phyloP scores from a whole-genome alignment of 2,329 filamentous ascomycete species.

The Nemania abortiva region DNA sequence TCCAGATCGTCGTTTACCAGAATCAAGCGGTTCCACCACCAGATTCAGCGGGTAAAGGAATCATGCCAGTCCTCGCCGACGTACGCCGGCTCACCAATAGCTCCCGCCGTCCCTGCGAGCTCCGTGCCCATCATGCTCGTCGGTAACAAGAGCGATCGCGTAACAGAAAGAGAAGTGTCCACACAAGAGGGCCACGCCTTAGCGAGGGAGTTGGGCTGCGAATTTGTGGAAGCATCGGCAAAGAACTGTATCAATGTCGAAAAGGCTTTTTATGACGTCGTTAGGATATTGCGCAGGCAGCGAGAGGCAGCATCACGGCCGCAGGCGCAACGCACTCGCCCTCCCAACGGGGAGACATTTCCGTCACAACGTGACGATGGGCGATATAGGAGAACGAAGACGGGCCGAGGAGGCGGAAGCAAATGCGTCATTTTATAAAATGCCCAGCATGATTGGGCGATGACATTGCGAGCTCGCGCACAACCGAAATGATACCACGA shows the following conservation, averaged over 20 bases:
- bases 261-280: conserved; percentile 98
- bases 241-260: conserved; percentile 99
- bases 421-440: conserved; percentile 60
- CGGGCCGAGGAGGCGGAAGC: conserved; percentile 51
- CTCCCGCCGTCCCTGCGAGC: conserved; percentile 68
- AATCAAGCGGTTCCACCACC: conserved; percentile 95
- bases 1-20: conserved; percentile 94
- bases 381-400: conserved; percentile 47
- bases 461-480: conserved; percentile 40
- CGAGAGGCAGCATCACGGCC: conserved; percentile 68
- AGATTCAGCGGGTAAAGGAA: conserved; percentile 97
- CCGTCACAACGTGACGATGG: conserved; percentile 38
- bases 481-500: conserved; percentile 44
- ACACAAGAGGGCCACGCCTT: conserved; percentile 95
- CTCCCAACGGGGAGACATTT: conserved; percentile 45
- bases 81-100: conserved; percentile 79
- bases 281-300: conserved; percentile 88
- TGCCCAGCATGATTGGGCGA: conserved; percentile 30
- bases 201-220: conserved; percentile 91
- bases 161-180: conserved; percentile 95
- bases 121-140: conserved; percentile 97
- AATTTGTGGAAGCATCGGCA: conserved; percentile 96
- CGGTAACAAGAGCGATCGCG: conserved; percentile 97
- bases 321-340: conserved; percentile 44
- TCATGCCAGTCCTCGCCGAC: conserved; percentile 81